Evolutionary conservation across 345 rosid species (phyloP).

Genomic region (Draba incana): DNA sequence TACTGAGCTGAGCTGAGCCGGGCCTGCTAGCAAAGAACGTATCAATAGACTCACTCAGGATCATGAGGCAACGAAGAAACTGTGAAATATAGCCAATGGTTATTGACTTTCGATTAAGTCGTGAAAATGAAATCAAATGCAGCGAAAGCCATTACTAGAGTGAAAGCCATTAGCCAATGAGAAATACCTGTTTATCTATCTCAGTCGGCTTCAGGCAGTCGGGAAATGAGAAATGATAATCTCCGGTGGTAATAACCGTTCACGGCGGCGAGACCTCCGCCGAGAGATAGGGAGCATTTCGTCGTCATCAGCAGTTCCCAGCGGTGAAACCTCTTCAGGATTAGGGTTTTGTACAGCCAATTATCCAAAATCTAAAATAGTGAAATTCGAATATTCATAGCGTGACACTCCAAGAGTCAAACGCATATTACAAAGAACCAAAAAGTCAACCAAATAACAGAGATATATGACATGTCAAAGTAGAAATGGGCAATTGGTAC

Average conservation of each 20-base stretch:
- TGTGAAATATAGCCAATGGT: background rate
- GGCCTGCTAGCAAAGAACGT: background rate
- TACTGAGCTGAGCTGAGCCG: too few relatives aligned
- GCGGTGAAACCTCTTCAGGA: too few relatives aligned
- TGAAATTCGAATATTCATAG: too few relatives aligned
- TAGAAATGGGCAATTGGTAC: too few relatives aligned
- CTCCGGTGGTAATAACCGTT: background rate
- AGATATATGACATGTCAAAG: too few relatives aligned
- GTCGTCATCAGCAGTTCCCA: background rate
- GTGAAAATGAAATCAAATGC: too few relatives aligned
- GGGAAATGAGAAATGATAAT: background rate
- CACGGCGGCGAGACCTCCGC: background rate
- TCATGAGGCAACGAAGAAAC: background rate
- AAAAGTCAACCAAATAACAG: too few relatives aligned
- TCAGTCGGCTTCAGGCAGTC: background rate
- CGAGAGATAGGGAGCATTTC: background rate
- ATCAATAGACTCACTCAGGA: slow-evolving; percentile 1
- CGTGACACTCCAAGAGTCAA: too few relatives aligned
- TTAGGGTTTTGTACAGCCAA: too few relatives aligned
- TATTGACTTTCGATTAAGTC: slow-evolving; percentile 17
- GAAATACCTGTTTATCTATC: background rate
- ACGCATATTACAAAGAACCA: too few relatives aligned
- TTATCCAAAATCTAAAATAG: too few relatives aligned
- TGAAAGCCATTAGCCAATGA: background rate
- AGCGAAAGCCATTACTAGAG: background rate